These are phyloP conservation scores for Rhodotorula sp. DNA, from an alignment of 1,284 basidiomycete species.

Conservation along the genomic window DNA sequence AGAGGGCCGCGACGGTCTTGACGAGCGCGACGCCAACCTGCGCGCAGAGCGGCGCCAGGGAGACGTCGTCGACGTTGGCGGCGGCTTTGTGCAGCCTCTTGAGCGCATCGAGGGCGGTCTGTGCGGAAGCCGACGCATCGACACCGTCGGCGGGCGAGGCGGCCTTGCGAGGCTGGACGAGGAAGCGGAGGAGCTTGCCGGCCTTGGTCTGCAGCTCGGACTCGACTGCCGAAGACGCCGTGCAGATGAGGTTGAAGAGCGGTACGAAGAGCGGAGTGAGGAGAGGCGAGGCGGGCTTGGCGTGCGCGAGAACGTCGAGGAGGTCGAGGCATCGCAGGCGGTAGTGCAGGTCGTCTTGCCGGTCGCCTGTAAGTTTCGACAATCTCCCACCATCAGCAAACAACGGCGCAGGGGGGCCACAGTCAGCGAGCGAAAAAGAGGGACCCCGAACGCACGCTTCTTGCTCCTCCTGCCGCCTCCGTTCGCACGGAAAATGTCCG, in stretches of 20 bases:
- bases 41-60: slow-evolving; percentile 30
- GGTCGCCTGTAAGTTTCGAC: slow-evolving; percentile 13
- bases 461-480: slow-evolving; percentile 34
- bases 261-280: slow-evolving; percentile 32
- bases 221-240: slow-evolving; percentile 28
- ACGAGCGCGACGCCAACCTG: slow-evolving; percentile 37
- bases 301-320: slow-evolving; percentile 37
- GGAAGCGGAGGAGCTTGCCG: slow-evolving; percentile 30
- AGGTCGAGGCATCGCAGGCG: slow-evolving; percentile 39
- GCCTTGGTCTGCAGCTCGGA: slow-evolving; percentile 37
- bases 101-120: slow-evolving; percentile 34
- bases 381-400: too few species aligned
- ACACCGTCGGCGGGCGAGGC: slow-evolving; percentile 2
- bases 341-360: slow-evolving; percentile 39
- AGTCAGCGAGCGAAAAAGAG: neutral
- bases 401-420: neutral
- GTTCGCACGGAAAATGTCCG: slow-evolving; percentile 75
- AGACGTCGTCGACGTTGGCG: slow-evolving; percentile 21
- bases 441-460: slow-evolving; percentile 27
- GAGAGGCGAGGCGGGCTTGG: slow-evolving; percentile 30
- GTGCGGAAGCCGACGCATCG: slow-evolving; percentile 13
- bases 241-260: slow-evolving; percentile 36
- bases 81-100: slow-evolving; percentile 33
- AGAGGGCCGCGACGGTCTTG: slow-evolving; percentile 26
- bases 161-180: slow-evolving; percentile 33